These are phyloP conservation scores for Lentithecium fluviatile DNA, from an alignment of 495 filamentous ascomycete species.

Conservation along the genomic window DNA sequence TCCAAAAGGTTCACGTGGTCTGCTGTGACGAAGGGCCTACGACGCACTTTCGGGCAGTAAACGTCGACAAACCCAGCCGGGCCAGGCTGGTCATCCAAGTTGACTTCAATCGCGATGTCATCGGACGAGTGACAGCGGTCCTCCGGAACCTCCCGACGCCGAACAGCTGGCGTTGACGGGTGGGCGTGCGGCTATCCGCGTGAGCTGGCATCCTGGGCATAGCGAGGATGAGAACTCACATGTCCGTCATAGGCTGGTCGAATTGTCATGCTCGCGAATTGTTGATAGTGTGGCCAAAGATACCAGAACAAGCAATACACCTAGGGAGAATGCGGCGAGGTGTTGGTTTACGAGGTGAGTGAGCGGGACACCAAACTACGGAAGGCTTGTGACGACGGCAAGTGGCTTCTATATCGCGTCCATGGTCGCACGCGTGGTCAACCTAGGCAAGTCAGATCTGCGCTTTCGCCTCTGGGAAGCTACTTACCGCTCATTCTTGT, in stretches of 20 bases:
- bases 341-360: neutral
- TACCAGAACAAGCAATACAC: neutral
- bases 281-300: neutral
- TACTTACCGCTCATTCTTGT: conserved; percentile 84
- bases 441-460: conserved; percentile 28
- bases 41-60: conserved; percentile 29
- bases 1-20: conserved; percentile 23
- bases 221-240: neutral
- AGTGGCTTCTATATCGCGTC: conserved; percentile 78
- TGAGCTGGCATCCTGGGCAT: neutral
- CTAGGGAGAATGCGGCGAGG: neutral
- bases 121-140: neutral
- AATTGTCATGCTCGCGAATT: neutral
- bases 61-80: conserved; percentile 8
- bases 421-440: conserved; percentile 83
- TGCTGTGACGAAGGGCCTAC: neutral
- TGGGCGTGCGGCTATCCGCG: conserved; percentile 8
- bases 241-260: neutral
- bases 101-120: conserved; percentile 4
- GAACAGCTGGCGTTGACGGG: neutral
- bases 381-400: neutral
- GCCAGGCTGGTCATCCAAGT: conserved; percentile 12
- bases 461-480: neutral
- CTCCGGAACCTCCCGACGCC: neutral
- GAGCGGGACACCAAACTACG: neutral